Evolutionary conservation across 108 stramenopile genomes (phyloP).

Genomic region (Stephanodiscus triporus): DNA sequence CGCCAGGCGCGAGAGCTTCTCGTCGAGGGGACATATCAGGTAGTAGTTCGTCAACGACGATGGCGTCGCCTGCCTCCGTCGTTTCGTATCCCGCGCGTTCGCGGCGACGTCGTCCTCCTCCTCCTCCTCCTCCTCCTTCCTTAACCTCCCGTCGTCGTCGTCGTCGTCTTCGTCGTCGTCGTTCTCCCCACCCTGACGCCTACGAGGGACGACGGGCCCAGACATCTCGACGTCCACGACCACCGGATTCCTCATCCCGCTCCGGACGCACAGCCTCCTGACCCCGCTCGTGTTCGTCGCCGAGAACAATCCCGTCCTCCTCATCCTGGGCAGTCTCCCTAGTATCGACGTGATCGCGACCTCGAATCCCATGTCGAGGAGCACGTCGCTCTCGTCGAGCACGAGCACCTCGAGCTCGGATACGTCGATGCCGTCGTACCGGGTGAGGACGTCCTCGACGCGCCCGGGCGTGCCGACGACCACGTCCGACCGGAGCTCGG

Average conservation of each 20-base stretch:
- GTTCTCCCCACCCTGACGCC: neutral
- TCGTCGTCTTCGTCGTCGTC: slow-evolving; percentile 30
- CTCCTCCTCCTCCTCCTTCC: neutral
- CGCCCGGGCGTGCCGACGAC: slow-evolving; percentile 97
- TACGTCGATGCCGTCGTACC: slow-evolving; percentile 81
- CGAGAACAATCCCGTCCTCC: slow-evolving; percentile 96
- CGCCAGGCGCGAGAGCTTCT: slow-evolving; percentile 82
- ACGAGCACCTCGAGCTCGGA: slow-evolving; percentile 89
- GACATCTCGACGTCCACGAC: slow-evolving; percentile 84
- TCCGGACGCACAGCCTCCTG: slow-evolving; percentile 83
- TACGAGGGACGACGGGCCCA: neutral
- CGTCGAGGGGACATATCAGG: slow-evolving; percentile 76
- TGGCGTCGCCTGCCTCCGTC: slow-evolving; percentile 71
- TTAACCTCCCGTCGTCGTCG: too few species aligned
- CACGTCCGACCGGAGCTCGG: slow-evolving; percentile 74
- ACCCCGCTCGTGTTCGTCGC: slow-evolving; percentile 82
- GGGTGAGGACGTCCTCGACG: slow-evolving; percentile 88
- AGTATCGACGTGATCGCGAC: slow-evolving; percentile 86
- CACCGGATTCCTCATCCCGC: slow-evolving; percentile 97
- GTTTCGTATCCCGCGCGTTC: neutral
- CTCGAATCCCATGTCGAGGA: slow-evolving; percentile 95
- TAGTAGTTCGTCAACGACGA: slow-evolving; percentile 92
- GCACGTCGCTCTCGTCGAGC: slow-evolving; percentile 96
- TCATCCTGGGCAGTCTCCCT: slow-evolving; percentile 88
- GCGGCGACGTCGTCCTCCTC: slow-evolving; percentile 12